Evolutionary conservation across 2,329 filamentous ascomycete species (phyloP).

Genomic region (Fusarium armeniacum): DNA sequence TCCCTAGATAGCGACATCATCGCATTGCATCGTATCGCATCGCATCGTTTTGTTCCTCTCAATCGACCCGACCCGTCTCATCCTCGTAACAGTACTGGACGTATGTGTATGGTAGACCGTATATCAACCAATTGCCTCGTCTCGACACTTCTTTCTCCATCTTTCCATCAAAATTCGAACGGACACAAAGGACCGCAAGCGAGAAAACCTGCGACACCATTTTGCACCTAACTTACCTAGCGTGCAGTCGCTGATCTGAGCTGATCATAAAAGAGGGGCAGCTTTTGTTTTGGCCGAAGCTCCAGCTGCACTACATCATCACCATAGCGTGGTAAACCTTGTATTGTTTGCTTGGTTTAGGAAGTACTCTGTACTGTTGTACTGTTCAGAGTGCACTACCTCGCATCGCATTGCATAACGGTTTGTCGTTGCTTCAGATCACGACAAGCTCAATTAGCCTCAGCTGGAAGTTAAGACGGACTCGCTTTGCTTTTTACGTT

Average conservation of each 20-base stretch:
- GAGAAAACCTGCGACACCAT: slow-evolving; percentile 21
- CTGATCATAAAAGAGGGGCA: slow-evolving; percentile 45
- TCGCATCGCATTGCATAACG: slow-evolving; percentile 3
- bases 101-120: slow-evolving; percentile 33
- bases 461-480: neutral
- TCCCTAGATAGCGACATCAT: slow-evolving; percentile 30
- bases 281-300: slow-evolving; percentile 35
- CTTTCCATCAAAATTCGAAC: slow-evolving; percentile 18
- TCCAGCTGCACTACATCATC: slow-evolving; percentile 44
- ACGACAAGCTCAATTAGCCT: neutral
- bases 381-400: neutral
- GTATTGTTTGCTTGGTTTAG: slow-evolving; percentile 25
- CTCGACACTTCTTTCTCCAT: slow-evolving; percentile 14
- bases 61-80: slow-evolving; percentile 16
- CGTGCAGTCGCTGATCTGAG: slow-evolving; percentile 39
- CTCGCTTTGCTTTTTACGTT: slow-evolving; percentile 2
- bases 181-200: slow-evolving; percentile 25
- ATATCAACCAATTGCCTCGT: slow-evolving; percentile 36
- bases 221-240: slow-evolving; percentile 11
- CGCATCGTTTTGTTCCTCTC: slow-evolving; percentile 22
- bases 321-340: slow-evolving; percentile 40
- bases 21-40: slow-evolving; percentile 19
- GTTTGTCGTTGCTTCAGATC: slow-evolving; percentile 4
- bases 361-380: slow-evolving; percentile 9
- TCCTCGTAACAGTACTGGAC: slow-evolving; percentile 3